Evolutionary conservation across 2,329 filamentous ascomycete genomes (phyloP).

Genomic region (Aspergillus jensenii): DNA sequence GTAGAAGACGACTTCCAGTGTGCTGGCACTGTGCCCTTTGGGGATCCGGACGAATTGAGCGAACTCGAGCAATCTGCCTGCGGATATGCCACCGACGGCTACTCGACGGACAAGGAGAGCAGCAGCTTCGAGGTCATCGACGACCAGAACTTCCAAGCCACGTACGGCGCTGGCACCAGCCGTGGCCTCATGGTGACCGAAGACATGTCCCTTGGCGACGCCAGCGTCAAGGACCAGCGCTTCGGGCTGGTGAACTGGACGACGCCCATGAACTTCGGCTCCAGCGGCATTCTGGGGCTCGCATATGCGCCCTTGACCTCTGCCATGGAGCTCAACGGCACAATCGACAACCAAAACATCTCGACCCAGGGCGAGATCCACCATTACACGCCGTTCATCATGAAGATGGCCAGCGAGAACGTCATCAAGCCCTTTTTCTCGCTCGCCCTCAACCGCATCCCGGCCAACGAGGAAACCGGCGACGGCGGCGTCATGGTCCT

Average conservation of each 20-base stretch:
- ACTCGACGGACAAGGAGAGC: constrained; percentile 8
- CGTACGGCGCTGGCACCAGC: constrained; percentile 26
- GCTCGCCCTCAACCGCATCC: constrained; percentile 45
- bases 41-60: not conserved
- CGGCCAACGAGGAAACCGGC: constrained; percentile 14
- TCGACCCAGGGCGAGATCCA: not conserved
- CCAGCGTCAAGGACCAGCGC: constrained; percentile 10
- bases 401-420: constrained; percentile 3
- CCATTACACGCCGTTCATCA: constrained; percentile 10
- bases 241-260: constrained; percentile 7
- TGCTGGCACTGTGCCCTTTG: not conserved
- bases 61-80: constrained; percentile 11
- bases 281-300: constrained; percentile 6
- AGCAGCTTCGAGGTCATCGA: constrained; percentile 18
- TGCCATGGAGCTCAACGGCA: not conserved
- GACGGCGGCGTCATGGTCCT: constrained; percentile 20
- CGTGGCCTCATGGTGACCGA: constrained; percentile 24
- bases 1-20: constrained; percentile 36
- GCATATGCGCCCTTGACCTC: constrained; percentile 6
- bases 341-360: not conserved
- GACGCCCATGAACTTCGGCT: not conserved
- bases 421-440: constrained; percentile 11
- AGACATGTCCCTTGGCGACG: constrained; percentile 22
- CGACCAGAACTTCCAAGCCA: constrained; percentile 22
- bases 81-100: constrained; percentile 19